Evolutionary conservation across 176 grass and related monocot genomes (phyloP).

Genomic region (Phoenix roebelenii): DNA sequence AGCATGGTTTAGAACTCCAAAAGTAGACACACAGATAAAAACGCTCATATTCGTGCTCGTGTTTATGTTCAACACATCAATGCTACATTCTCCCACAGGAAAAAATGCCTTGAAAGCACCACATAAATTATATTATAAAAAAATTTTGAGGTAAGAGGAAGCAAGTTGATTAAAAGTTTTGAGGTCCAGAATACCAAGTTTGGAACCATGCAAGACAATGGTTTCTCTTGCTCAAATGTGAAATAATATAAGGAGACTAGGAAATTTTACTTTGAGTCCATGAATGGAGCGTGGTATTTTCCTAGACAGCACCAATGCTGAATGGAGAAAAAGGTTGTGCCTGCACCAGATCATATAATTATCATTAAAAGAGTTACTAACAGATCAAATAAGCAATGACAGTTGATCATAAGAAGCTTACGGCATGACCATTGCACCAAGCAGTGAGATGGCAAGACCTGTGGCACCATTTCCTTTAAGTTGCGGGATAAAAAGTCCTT

Average conservation of each 20-base stretch:
- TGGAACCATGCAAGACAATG: too few relatives aligned
- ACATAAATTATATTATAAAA: too few relatives aligned
- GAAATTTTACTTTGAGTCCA: slow-evolving; percentile 68
- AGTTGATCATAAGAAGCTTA: slow-evolving; percentile 34
- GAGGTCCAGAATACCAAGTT: too few relatives aligned
- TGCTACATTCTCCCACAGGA: too few relatives aligned
- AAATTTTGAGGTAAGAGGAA: too few relatives aligned
- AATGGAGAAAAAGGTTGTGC: slow-evolving; percentile 99
- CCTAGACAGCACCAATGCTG: slow-evolving; percentile 87
- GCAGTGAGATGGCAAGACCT: slow-evolving; percentile 81
- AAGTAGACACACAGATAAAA: background rate
- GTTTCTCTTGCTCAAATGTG: too few relatives aligned
- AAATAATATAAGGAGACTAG: background rate
- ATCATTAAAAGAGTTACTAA: background rate
- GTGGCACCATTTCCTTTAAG: slow-evolving; percentile 95
- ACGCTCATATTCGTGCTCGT: too few relatives aligned
- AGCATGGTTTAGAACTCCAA: background rate
- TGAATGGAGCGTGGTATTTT: slow-evolving; percentile 84
- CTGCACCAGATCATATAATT: slow-evolving; percentile 30
- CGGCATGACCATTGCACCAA: slow-evolving; percentile 99
- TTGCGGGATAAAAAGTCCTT: slow-evolving; percentile 93
- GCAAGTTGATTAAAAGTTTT: too few relatives aligned
- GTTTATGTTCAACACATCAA: too few relatives aligned
- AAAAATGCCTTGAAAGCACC: too few relatives aligned
- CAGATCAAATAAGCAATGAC: background rate